Conservation (phyloP, 2,329 filamentous ascomycete species). For the Verticillium klebahnii region DNA sequence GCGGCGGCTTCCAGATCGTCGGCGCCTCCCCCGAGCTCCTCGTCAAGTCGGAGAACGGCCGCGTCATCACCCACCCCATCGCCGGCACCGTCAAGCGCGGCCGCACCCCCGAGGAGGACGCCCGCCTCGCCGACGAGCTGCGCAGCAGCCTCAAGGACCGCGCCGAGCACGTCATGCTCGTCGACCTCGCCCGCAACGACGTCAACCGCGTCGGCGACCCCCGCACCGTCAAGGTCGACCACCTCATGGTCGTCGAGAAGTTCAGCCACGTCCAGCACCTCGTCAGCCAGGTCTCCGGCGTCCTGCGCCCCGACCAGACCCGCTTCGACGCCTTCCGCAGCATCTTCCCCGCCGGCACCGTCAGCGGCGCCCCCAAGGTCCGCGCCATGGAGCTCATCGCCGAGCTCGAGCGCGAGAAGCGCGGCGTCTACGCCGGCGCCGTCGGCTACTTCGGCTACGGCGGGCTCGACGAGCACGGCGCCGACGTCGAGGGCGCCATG, state of each 20-base stretch:
- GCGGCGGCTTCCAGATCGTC: constrained; percentile 87
- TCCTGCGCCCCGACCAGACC: constrained; percentile 77
- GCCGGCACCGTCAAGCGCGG: constrained; percentile 92
- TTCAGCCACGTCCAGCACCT: constrained; percentile 98
- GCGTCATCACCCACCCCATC: constrained; percentile 94
- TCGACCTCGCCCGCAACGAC: constrained; percentile 93
- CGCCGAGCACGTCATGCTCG: constrained; percentile 95
- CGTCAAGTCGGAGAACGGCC: constrained; percentile 81
- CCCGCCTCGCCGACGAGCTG: constrained; percentile 70
- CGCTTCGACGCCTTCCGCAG: constrained; percentile 93
- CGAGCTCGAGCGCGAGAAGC: constrained; percentile 88
- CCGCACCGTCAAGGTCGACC: constrained; percentile 81
- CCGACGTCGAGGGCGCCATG: constrained; percentile 76
- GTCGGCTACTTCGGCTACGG: constrained; percentile 96
- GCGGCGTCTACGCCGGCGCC: constrained; percentile 91
- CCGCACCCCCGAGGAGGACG: constrained; percentile 75
- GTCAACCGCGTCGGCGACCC: constrained; percentile 95
- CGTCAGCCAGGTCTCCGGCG: constrained; percentile 89
- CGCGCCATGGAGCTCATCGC: constrained; percentile 96
- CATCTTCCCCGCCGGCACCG: constrained; percentile 95
- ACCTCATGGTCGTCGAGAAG: constrained; percentile 87
- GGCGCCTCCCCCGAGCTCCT: constrained; percentile 93
- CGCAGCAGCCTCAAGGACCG: constrained; percentile 82
- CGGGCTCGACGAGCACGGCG: constrained; percentile 59
- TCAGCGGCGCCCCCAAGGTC: constrained; percentile 93